Evolutionary conservation across 176 grass and related monocot genomes (phyloP).

Genomic region (Aegilops sharonensis): DNA sequence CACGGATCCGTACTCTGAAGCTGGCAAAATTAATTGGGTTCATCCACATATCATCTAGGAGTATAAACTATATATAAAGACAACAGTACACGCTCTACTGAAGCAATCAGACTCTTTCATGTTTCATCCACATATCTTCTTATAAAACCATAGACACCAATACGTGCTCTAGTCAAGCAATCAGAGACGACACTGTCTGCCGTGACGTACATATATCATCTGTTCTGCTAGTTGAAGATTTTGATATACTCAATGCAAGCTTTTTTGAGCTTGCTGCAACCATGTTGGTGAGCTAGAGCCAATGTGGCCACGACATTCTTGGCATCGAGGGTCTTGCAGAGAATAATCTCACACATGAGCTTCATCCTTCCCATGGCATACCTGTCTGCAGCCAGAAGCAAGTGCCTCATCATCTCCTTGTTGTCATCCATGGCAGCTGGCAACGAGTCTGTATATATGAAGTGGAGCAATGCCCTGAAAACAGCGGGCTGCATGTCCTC

Average conservation of each 20-base stretch:
- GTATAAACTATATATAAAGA: neutral
- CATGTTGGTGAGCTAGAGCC: neutral
- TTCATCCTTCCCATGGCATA: neutral
- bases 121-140: too few relatives aligned
- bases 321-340: neutral
- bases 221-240: neutral
- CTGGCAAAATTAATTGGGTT: neutral
- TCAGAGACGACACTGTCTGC: neutral
- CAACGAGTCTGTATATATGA: too few relatives aligned
- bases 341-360: neutral
- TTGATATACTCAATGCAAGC: neutral
- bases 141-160: too few relatives aligned
- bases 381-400: neutral
- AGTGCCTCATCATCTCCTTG: neutral
- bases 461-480: too few relatives aligned
- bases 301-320: neutral
- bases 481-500: too few relatives aligned
- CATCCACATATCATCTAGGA: neutral
- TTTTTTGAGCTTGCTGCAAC: neutral
- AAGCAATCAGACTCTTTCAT: too few relatives aligned
- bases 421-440: neutral
- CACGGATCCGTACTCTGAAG: neutral
- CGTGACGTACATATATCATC: neutral
- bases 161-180: neutral
- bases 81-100: neutral